A percentile compares a stretch with the other conserved stretches of the same genome.
These are phyloP conservation scores for Erysimum pusillum DNA, from an alignment of 441 rosid species.

Conservation along the genomic window DNA sequence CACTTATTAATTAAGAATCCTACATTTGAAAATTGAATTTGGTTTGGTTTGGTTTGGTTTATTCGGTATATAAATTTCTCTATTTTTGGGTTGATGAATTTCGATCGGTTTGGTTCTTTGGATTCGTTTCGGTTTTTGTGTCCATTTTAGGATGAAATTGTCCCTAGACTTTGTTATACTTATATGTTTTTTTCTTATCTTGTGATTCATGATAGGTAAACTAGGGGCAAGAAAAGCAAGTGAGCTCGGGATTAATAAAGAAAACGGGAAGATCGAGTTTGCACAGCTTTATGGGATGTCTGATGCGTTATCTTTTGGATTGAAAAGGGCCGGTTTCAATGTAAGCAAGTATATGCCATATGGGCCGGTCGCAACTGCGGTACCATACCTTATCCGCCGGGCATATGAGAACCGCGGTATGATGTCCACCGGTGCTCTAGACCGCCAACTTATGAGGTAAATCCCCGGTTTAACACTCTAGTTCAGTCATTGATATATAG, in stretches of 20 bases:
- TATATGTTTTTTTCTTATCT: background rate
- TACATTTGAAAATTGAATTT: background rate
- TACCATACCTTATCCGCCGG: conserved; percentile 83
- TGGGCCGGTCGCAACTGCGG: conserved; percentile 72
- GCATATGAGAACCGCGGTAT: conserved; percentile 93
- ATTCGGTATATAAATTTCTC: background rate
- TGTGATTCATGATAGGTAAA: conserved; percentile 51
- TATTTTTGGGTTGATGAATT: background rate
- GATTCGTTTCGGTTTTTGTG: background rate
- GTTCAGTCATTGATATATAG: background rate
- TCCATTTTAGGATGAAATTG: background rate
- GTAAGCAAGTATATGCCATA: conserved; percentile 90
- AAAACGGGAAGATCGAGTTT: conserved; percentile 65
- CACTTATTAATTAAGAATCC: background rate
- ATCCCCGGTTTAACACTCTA: background rate
- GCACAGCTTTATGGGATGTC: conserved; percentile 95
- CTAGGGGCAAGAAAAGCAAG: conserved; percentile 67
- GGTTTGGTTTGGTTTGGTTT: background rate
- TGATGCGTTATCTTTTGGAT: conserved; percentile 71
- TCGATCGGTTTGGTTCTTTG: background rate
- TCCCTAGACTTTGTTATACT: background rate
- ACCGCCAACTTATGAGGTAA: conserved; percentile 72
- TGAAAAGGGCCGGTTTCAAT: conserved; percentile 80
- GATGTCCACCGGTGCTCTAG: conserved; percentile 66
- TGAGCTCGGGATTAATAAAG: conserved; percentile 66